Evolutionary conservation across 495 filamentous ascomycete species (phyloP).

Genomic region (Penicillium verhagenii): DNA sequence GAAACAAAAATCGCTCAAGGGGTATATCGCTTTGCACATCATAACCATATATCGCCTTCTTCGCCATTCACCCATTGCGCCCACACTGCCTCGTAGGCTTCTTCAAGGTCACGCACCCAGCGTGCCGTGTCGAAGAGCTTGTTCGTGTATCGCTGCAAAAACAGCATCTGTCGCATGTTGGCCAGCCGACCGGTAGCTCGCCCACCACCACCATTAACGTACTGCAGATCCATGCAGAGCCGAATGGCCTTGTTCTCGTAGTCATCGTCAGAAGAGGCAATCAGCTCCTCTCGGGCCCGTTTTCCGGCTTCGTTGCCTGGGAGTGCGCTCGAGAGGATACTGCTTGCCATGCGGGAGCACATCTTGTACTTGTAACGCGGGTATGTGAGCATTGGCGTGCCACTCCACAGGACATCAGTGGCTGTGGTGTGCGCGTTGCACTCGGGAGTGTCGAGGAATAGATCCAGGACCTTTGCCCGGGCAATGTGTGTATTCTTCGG

Average conservation of each 20-base stretch:
- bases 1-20: slow-evolving; percentile 32
- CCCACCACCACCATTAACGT: slow-evolving; percentile 52
- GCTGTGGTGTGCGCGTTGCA: slow-evolving; percentile 99
- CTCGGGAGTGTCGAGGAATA: slow-evolving; percentile 96
- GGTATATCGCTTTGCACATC: slow-evolving; percentile 42
- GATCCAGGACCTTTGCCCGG: slow-evolving; percentile 84
- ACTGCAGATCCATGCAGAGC: slow-evolving; percentile 66
- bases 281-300: slow-evolving; percentile 70
- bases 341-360: slow-evolving; percentile 97
- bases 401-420: slow-evolving; percentile 93
- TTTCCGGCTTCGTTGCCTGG: slow-evolving; percentile 66
- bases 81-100: slow-evolving; percentile 88
- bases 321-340: slow-evolving; percentile 85
- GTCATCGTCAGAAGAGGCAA: slow-evolving; percentile 70
- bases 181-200: slow-evolving; percentile 65
- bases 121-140: slow-evolving; percentile 87
- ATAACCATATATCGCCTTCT: slow-evolving; percentile 85
- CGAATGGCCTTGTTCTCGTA: slow-evolving; percentile 81
- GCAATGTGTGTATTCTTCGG: slow-evolving; percentile 94
- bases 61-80: slow-evolving; percentile 78
- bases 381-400: slow-evolving; percentile 89
- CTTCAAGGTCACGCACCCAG: slow-evolving; percentile 91
- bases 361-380: slow-evolving; percentile 97
- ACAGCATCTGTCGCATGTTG: slow-evolving; percentile 77
- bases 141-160: slow-evolving; percentile 75